Percentiles rank a stretch among this genome's conserved stretches.
phyloP scores from a whole-genome alignment of 1,284 basidiomycete species.

The Papiliotrema flavescens region DNA sequence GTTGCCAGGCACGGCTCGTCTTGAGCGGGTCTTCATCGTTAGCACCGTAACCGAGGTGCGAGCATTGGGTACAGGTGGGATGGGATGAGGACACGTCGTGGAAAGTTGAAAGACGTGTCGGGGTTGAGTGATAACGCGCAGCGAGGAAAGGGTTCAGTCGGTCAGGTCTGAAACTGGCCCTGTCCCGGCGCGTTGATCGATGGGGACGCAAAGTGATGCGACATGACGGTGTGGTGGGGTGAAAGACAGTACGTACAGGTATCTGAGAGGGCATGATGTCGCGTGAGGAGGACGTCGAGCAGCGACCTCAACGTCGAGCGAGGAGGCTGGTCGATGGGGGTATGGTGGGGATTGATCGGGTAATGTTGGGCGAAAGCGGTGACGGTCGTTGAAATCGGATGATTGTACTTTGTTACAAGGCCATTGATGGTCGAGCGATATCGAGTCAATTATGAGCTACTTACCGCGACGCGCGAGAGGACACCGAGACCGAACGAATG shows the following conservation, averaged over 20 bases:
- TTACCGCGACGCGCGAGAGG: no score
- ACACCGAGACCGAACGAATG: no score
- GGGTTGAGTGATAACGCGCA: neutral
- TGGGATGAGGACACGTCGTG: neutral
- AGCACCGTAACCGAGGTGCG: neutral
- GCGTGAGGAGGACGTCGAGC: no score
- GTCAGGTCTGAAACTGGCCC: neutral
- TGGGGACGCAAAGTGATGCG: neutral
- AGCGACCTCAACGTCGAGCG: no score
- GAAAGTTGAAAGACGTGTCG: slow-evolving; percentile 1
- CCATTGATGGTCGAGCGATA: no score
- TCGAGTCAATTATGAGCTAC: no score
- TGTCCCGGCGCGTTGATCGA: neutral
- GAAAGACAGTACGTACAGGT: slow-evolving; percentile 22
- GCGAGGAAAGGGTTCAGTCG: no score
- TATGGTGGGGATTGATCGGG: no score
- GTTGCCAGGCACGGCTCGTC: slow-evolving; percentile 29
- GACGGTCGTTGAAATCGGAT: no score
- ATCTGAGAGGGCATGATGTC: slow-evolving; percentile 1
- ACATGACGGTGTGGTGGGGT: neutral
- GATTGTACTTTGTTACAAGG: no score
- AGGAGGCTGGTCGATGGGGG: no score
- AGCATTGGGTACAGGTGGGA: neutral
- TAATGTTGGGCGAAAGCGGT: no score
- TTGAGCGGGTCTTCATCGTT: slow-evolving; percentile 35